These are phyloP conservation scores for Rhynchospora tenuis DNA, from an alignment of 176 grass and related monocot genomes.

Conservation along the genomic window DNA sequence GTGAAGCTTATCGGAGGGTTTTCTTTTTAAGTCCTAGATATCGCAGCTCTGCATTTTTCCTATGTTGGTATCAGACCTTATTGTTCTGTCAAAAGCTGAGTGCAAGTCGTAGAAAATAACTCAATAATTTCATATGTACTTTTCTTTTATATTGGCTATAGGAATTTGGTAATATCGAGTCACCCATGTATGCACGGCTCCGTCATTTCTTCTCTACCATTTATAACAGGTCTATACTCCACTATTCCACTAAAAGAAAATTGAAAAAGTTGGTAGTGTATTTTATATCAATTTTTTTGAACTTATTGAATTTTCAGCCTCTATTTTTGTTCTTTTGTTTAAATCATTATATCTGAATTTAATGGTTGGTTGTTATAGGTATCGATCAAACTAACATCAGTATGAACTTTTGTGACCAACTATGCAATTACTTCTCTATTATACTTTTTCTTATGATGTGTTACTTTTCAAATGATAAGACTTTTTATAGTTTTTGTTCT, in stretches of 20 bases:
- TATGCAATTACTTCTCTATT: neutral
- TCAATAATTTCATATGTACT: neutral
- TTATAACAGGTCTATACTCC: conserved; percentile 51
- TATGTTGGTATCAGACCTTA: neutral
- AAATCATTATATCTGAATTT: neutral
- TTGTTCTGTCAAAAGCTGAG: neutral
- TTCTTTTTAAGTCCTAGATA: neutral
- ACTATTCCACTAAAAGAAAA: neutral
- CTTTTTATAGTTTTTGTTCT: neutral
- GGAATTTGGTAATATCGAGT: conserved; percentile 98
- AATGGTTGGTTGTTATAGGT: neutral
- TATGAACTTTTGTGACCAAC: neutral
- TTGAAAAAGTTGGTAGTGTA: neutral
- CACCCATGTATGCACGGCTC: conserved; percentile 85
- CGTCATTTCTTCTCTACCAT: conserved; percentile 88
- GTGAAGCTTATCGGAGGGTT: neutral
- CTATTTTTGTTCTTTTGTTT: neutral
- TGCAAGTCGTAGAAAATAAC: neutral
- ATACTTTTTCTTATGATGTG: no score
- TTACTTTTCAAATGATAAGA: neutral
- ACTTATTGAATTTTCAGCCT: neutral
- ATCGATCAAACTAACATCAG: neutral
- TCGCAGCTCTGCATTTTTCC: no score
- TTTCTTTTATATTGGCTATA: conserved; percentile 25
- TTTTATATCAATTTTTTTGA: neutral